A percentile compares a stretch with the other conserved stretches of the same genome.
Evolutionary conservation across 2,329 filamentous ascomycete genomes (phyloP).

Genomic region (Metarhizium rileyi): DNA sequence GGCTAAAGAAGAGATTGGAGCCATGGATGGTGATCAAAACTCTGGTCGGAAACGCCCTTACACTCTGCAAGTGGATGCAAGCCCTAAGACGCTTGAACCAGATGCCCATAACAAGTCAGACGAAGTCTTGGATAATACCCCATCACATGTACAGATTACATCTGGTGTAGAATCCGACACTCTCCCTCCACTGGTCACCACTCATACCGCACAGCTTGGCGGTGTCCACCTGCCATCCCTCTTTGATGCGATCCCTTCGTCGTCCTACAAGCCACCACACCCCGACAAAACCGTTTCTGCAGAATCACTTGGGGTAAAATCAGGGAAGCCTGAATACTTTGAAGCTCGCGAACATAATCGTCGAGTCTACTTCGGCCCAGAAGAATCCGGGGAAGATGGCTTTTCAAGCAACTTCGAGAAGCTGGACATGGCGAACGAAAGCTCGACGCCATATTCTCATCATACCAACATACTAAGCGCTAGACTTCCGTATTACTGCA

Average conservation of each 20-base stretch:
- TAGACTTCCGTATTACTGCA: not conserved
- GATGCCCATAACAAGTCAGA: not conserved
- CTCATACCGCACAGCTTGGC: not conserved
- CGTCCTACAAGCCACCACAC: not conserved
- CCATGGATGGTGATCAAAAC: not conserved
- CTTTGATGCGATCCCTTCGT: not conserved
- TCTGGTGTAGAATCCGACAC: not conserved
- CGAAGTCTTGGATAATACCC: not conserved
- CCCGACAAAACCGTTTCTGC: not conserved
- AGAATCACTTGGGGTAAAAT: not conserved
- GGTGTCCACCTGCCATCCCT: not conserved
- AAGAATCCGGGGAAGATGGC: conserved; percentile 7
- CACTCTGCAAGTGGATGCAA: not conserved
- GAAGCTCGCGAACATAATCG: conserved; percentile 28
- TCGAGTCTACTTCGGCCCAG: not conserved
- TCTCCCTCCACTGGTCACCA: not conserved
- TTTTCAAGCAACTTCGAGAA: not conserved
- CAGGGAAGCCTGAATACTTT: conserved; percentile 22
- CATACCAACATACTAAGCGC: not conserved
- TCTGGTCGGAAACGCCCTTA: not conserved
- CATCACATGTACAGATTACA: not conserved
- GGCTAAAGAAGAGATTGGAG: not conserved
- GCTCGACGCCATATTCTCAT: not conserved
- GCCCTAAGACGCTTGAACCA: not conserved
- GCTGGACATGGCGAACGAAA: not conserved